Evolutionary conservation across 768 basidiomycete genomes (phyloP).

Genomic region (Dioszegia crocea): DNA sequence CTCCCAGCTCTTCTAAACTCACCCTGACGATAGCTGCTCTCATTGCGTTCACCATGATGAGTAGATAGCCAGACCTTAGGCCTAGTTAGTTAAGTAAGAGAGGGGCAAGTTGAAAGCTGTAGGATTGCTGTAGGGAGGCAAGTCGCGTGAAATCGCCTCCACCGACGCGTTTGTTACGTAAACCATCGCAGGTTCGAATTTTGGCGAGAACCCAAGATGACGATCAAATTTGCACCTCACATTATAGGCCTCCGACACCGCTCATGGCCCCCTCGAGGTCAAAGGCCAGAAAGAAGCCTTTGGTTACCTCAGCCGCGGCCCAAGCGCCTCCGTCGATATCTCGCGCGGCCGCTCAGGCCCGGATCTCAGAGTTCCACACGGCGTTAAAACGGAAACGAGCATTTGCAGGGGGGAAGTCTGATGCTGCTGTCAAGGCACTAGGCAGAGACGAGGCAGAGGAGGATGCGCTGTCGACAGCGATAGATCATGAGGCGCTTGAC

Average conservation of each 20-base stretch:
- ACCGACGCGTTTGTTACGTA: no score
- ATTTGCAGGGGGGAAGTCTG: slow-evolving; percentile 53
- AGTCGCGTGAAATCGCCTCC: no score
- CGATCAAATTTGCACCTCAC: no score
- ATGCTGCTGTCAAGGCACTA: not conserved
- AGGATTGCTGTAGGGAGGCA: no score
- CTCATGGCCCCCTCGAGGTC: not conserved
- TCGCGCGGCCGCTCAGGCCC: slow-evolving; percentile 59
- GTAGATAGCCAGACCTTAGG: no score
- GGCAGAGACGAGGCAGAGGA: not conserved
- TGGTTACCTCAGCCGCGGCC: not conserved
- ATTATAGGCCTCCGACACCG: no score
- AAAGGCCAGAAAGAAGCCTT: slow-evolving; percentile 3
- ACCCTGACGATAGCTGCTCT: slow-evolving; percentile 45
- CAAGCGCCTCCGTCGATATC: slow-evolving; percentile 13
- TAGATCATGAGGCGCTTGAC: slow-evolving; percentile 69
- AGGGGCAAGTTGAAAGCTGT: no score
- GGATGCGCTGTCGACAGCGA: slow-evolving; percentile 19
- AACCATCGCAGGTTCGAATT: no score
- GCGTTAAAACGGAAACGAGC: slow-evolving; percentile 64
- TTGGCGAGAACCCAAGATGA: no score
- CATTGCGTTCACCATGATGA: slow-evolving; percentile 37
- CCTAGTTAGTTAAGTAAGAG: no score
- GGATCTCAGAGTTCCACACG: slow-evolving; percentile 76
- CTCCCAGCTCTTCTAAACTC: not conserved